Base-by-base conservation (phyloP, 768 basidiomycete genomes). In the Lactarius hatsudake region DNA sequence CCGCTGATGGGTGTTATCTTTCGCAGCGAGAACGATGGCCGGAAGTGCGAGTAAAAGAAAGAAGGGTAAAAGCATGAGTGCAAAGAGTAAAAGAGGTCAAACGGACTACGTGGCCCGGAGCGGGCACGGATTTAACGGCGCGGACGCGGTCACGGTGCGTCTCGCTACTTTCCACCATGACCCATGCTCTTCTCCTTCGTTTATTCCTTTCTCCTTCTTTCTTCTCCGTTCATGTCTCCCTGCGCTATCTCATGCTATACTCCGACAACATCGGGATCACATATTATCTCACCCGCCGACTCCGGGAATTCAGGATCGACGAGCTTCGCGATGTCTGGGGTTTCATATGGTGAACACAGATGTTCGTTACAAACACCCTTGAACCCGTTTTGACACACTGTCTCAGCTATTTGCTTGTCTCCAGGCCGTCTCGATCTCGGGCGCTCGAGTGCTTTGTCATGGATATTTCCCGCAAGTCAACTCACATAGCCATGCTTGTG, bases 391-490 rank as follows among this genome's bases (percentile, higher is more conserved):
- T 74, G 62, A 74, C 64, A 63, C 67, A 71, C 67, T 55, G 58
- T 40, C 64, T 54, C 74, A 98, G 96, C 77, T 95, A 99, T 80
- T 86, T 99, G 43, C 87, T 98, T 65, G 87, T 98, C 61, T 97
- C 96, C 4, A 86, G 91, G 63, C 94, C 96, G 1, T 93, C 96
- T 7, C 87, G 88, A 73, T 97, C 95, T 2, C 86, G 91, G 61
- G 97, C 97, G 17, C 82, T 99, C 59, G 96, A 99, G 78, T 90
- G 88, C 69, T 98, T 98, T 75, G 90, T 99, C 48, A 84, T 96
- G 34, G 91, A 96, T 62, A 83, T 89, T 64, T 90, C 91, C 5
- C 91, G 94, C 75, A 87, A 89, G 71, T 96, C 94, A 40, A 95
- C 96, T 0, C 97, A 98, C 77, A 87, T 98, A 61, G 94, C 95